phyloP scores from a whole-genome alignment of 2,329 filamentous ascomycete species.

The Penicillium aurantiogriseum region DNA sequence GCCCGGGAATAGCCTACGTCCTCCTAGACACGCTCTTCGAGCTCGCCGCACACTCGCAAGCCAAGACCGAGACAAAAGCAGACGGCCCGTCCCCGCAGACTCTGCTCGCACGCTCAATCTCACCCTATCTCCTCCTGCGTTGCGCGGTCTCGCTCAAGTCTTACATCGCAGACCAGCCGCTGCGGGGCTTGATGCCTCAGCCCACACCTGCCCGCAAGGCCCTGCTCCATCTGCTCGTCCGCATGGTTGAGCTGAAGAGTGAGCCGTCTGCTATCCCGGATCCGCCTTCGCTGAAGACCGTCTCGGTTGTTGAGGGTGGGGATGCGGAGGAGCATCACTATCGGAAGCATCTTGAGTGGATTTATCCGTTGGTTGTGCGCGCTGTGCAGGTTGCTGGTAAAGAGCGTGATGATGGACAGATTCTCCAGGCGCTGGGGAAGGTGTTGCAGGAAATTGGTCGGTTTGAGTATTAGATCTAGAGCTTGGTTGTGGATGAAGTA shows the following conservation, averaged over 20 bases:
- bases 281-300: slow-evolving; percentile 23
- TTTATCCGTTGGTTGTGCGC: slow-evolving; percentile 68
- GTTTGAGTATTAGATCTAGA: slow-evolving; percentile 11
- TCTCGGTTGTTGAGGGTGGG: slow-evolving; percentile 36
- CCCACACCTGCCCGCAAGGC: slow-evolving; percentile 78
- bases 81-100: slow-evolving; percentile 36
- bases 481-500: not conserved
- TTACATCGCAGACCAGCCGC: slow-evolving; percentile 87
- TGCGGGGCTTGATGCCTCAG: slow-evolving; percentile 85
- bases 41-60: slow-evolving; percentile 58
- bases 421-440: slow-evolving; percentile 53
- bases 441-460: slow-evolving; percentile 62
- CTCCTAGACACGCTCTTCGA: slow-evolving; percentile 77
- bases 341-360: slow-evolving; percentile 72
- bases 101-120: slow-evolving; percentile 70
- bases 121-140: slow-evolving; percentile 79
- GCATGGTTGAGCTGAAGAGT: slow-evolving; percentile 65
- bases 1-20: slow-evolving; percentile 73
- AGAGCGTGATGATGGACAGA: slow-evolving; percentile 38
- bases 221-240: slow-evolving; percentile 67
- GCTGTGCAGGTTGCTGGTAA: slow-evolving; percentile 41
- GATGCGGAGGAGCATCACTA: slow-evolving; percentile 51
- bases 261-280: slow-evolving; percentile 68
- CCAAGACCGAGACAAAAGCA: slow-evolving; percentile 2
- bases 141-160: slow-evolving; percentile 75